Conservation (phyloP, 2,329 filamentous ascomycete genomes). For the Tolypocladium endophyticum region DNA sequence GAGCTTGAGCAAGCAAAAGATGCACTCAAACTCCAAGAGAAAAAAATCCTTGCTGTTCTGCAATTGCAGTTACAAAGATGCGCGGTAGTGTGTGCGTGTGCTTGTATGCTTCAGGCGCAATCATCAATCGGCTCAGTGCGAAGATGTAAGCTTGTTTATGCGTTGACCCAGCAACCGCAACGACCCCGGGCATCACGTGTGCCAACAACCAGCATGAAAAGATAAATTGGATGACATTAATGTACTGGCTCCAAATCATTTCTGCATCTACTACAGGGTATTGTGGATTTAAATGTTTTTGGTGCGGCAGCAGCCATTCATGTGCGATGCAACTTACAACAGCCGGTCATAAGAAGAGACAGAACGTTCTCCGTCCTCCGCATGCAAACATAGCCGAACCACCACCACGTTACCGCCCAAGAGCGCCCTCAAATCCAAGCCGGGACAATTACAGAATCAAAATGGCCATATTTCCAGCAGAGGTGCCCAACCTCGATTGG, state of each 20-base stretch:
- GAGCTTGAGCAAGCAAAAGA: neutral
- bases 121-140: neutral
- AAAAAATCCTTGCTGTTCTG: neutral
- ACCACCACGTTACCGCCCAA: neutral
- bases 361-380: too few relatives aligned
- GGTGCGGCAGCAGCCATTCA: neutral
- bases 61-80: neutral
- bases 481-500: neutral
- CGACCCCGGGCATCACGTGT: neutral
- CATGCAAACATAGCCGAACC: too few relatives aligned
- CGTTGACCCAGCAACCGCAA: slow-evolving; percentile 3
- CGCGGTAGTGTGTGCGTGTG: neutral
- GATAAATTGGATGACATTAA: neutral
- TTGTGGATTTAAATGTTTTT: neutral
- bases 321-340: neutral
- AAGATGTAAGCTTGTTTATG: neutral
- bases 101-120: neutral
- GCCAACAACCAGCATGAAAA: neutral
- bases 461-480: neutral
- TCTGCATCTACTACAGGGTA: too few relatives aligned
- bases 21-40: neutral
- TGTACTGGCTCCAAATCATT: neutral
- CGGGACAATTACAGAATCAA: neutral
- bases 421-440: neutral
- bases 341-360: neutral